Base-by-base conservation (phyloP, 2,329 filamentous ascomycete species). In the Amesomyces nigricolor region DNA sequence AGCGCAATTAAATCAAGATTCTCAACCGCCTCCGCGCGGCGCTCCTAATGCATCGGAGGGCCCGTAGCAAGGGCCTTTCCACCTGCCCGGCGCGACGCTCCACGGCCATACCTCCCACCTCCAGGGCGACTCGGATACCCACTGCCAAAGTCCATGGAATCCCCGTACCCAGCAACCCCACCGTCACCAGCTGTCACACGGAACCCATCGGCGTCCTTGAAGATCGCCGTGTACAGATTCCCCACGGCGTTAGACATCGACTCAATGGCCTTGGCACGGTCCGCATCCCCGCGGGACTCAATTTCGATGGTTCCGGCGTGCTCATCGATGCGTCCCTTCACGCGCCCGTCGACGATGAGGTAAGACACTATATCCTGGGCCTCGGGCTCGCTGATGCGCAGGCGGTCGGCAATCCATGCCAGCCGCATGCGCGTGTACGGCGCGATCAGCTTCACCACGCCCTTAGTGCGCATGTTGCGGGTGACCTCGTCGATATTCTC, bases 401-500 rank as follows among this genome's bases (percentile, higher is more conserved):
- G 86, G 65, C 92, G 86, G 65, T 86, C 86, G 29, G 91, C 91
- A 63, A 99, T 90, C 78, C 95, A 96, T 17, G 78, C 77, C 22
- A 97, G 77, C 61, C 87, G 89, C 81, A 97, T 96, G 50, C 91
- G 85, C 5, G 89, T 95, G 75, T 97, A 99, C 0, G 94, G 94
- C 4, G 91, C 91, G 61, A 97, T 94, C 22, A 97, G 78, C 73
- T 94, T 96, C 61, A 96, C 75, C 9, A 97, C 85, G 1, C 91
- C 92, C 77, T 96, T 96, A 62, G 91, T 97, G 53, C 94, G 88
- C 87, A 99, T 96, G 71, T 94, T 96, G 43, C 94, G 88, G 51
- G 92, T 99, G 55, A 99, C 92, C 73, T 99, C 94, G 71, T 97
- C 94, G 64, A 99, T 99, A 69, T 99, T 97, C 73, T 97, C 94